Base-by-base conservation (phyloP, 129 eudicot species). In the Gnaphalium uliginosum region DNA sequence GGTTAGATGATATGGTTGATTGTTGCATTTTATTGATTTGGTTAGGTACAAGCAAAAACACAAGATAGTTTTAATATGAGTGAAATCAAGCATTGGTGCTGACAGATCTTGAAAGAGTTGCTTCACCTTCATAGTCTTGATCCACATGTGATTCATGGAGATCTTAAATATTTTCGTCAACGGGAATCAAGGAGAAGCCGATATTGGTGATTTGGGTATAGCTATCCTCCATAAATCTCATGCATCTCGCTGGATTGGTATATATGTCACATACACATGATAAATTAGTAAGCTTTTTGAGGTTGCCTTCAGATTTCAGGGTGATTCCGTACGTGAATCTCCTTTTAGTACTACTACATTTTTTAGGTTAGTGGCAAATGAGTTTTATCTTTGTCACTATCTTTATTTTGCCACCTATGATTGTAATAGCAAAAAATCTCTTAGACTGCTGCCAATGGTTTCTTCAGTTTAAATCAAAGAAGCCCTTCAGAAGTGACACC, bases 121-220 rank as follows among this genome's bases (percentile, higher is more conserved):
- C 81, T 82, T 0, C 90, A 90, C 78, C 97, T 94, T 51, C 98
- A 94, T 60, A 83, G 93, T 80, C 96, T 80, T 72, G 91, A 94
- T 82, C 98, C 76, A 27, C 81, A 64, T 8, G 60, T 69, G 3
- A 78, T 69, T 19, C 81, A 78, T 22, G 21, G 81, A 75, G 96
- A 92, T 80, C 93, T 92, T 35, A 90, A 93, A 93, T 76, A 90
- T 93, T 62, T 66, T 96, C 92, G 4, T 73, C 92, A 89, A 86
- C 90, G 13, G 92, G 89, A 66, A 92, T 93, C 61, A 93, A 93
- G 83, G 90, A 96, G 96, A 59, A 97, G 88, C 73, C 87, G n/a
- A n/a, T n/a, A n/a, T n/a, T n/a, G n/a, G n/a, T n/a, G n/a, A n/a
- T n/a, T n/a, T 93, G 68, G 97, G 97, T 2, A 97, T 97, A 2